A percentile compares a stretch with the other conserved stretches of the same genome.
Conservation (phyloP, 441 rosid species). For the Erodium moschatum region DNA sequence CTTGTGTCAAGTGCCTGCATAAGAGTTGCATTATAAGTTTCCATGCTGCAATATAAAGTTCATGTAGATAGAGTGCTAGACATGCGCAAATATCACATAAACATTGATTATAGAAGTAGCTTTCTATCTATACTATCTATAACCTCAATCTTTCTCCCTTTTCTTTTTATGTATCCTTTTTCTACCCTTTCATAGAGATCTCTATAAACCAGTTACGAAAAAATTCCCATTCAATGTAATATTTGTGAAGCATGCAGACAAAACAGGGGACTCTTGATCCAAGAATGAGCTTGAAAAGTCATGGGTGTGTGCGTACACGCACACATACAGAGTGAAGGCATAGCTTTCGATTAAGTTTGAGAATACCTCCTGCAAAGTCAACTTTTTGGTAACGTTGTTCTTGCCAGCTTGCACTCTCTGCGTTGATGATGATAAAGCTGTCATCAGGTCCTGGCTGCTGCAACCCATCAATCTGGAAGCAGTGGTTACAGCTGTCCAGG, state of each 20-base stretch:
- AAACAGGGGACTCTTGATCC: not conserved
- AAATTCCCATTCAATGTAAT: not conserved
- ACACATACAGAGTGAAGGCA: not conserved
- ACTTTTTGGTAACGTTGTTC: conserved; percentile 51
- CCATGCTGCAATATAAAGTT: conserved; percentile 5
- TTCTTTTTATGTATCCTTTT: too few species aligned
- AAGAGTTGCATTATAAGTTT: conserved; percentile 2
- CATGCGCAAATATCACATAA: not conserved
- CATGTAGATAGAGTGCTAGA: not conserved
- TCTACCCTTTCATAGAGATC: too few species aligned
- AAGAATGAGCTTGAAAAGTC: not conserved
- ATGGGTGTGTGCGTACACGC: not conserved
- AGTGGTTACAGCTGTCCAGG: conserved; percentile 56
- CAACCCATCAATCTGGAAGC: conserved; percentile 73
- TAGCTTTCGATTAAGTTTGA: conserved; percentile 6
- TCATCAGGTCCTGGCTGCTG: conserved; percentile 44
- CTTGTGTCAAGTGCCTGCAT: conserved; percentile 72
- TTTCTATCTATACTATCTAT: not conserved
- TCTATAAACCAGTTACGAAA: not conserved
- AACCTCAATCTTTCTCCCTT: too few species aligned
- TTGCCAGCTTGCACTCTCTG: conserved; percentile 61
- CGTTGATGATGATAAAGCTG: conserved; percentile 44
- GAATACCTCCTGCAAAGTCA: conserved; percentile 74
- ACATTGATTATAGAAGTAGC: not conserved
- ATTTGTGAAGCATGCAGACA: conserved; percentile 6